Base-by-base conservation (phyloP, 495 filamentous ascomycete species). In the Penicillium roqueforti region DNA sequence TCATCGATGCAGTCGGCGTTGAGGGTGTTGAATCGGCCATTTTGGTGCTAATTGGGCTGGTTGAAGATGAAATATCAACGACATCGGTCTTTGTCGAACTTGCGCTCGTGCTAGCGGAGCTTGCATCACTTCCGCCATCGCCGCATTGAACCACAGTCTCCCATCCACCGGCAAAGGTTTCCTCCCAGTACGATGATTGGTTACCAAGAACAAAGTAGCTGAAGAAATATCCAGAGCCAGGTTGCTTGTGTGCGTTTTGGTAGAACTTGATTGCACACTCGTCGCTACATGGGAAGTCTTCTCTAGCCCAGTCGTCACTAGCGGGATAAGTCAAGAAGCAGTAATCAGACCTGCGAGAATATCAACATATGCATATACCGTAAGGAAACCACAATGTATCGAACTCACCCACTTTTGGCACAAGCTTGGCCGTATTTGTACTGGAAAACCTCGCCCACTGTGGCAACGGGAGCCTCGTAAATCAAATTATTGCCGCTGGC, bases 381-480 rank as follows among this genome's bases (percentile, higher is more conserved):
- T 34, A 4, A 47, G 25, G 34, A 54, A 39, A 41, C 29, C 34
- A 40, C n/a, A n/a, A 20, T 22, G 3, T 23, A 23, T 4, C 22
- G 36, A 55, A 55, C 59, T 53, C 18, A 61, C 58, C 58, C 58
- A 32, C 37, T 57, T 49, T 55, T 66, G 20, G 67, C 60, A 57
- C 67, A 70, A 11, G 53, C 26, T 38, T 60, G 28, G 54, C 61
- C 51, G 8, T 66, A 61, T 20, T 51, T 51, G 44, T 70, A 70
- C 57, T 68, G 57, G 51, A 70, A 65, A 25, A 68, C 56, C 36
- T 60, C 57, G 14, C 65, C 65, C 9, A 62, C 55, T 6, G 57
- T 60, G 25, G 51, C 57, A n/a, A 70, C 65, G 11, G 62, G 49
- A 26, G 55, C 60, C 37, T 45, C 22, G 34, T 57, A 61, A 22